Conservation (phyloP, 2,329 filamentous ascomycete genomes). For the Fusarium keratoplasticum region DNA sequence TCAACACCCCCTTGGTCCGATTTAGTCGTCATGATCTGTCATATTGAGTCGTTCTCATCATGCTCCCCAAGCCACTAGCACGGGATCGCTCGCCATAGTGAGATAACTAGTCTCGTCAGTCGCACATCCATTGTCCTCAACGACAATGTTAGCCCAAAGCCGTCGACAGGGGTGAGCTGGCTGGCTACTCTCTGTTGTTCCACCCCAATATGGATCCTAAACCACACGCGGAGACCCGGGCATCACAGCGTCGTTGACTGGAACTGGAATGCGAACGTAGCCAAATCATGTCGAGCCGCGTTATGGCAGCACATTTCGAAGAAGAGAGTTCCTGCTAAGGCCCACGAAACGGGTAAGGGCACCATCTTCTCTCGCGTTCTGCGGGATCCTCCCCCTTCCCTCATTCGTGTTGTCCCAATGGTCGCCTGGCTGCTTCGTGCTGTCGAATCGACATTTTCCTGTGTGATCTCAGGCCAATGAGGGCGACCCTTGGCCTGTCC, state of each 20-base stretch:
- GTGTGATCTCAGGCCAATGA: neutral
- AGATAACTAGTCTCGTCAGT: neutral
- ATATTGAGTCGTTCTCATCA: constrained; percentile 10
- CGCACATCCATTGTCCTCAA: neutral
- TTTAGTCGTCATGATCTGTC: constrained; percentile 23
- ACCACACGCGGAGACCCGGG: neutral
- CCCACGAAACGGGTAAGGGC: neutral
- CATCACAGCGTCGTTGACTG: neutral
- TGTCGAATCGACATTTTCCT: neutral
- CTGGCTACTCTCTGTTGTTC: neutral
- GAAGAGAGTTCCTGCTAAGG: constrained; percentile 5
- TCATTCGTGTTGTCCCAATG: neutral
- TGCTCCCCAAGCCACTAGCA: neutral
- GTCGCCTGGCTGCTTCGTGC: neutral
- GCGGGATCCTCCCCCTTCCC: neutral
- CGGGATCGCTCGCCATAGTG: neutral
- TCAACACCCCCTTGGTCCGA: neutral
- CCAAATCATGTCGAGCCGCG: neutral
- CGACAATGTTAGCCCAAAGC: neutral
- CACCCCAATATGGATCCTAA: neutral
- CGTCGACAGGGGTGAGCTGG: neutral
- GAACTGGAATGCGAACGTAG: constrained; percentile 18
- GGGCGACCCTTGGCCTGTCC: neutral
- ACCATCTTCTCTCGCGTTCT: neutral
- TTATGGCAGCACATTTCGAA: neutral